A percentile compares a stretch with the other conserved stretches of the same genome.
Conservation (phyloP, 129 eudicot species). For the Arctium lappa region DNA sequence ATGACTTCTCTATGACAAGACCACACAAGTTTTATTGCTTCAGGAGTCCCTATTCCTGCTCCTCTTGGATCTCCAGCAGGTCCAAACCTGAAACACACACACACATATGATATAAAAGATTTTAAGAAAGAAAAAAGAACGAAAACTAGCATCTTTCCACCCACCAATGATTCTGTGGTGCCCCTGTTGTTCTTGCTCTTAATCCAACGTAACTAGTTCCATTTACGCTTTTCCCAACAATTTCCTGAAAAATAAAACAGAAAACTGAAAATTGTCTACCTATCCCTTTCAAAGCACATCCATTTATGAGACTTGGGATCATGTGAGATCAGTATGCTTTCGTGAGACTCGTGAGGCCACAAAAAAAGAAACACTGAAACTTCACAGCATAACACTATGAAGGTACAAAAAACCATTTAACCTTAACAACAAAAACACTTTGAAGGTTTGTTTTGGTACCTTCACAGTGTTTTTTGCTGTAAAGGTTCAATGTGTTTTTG, state of each 20-base stretch:
- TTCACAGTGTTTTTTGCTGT: too few species aligned
- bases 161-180: conserved; percentile 95
- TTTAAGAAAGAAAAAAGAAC: background rate
- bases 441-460: too few species aligned
- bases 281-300: background rate
- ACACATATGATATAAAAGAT: background rate
- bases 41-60: conserved; percentile 95
- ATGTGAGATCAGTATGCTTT: too few species aligned
- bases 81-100: conserved; percentile 57
- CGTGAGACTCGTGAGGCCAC: too few species aligned
- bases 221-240: conserved; percentile 76
- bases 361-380: too few species aligned
- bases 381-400: too few species aligned
- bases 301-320: too few species aligned
- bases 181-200: conserved; percentile 96
- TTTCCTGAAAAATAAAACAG: conserved; percentile 44
- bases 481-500: background rate
- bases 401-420: too few species aligned
- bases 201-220: conserved; percentile 93
- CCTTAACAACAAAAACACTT: too few species aligned
- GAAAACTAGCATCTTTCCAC: background rate
- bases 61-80: conserved; percentile 99
- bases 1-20: conserved; percentile 95
- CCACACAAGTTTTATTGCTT: conserved; percentile 94
- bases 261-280: background rate